Evolutionary conservation across 495 filamentous ascomycete genomes (phyloP), one percentile per base, ranked within the genome.

Genomic region (Aspergillus bridgeri): DNA sequence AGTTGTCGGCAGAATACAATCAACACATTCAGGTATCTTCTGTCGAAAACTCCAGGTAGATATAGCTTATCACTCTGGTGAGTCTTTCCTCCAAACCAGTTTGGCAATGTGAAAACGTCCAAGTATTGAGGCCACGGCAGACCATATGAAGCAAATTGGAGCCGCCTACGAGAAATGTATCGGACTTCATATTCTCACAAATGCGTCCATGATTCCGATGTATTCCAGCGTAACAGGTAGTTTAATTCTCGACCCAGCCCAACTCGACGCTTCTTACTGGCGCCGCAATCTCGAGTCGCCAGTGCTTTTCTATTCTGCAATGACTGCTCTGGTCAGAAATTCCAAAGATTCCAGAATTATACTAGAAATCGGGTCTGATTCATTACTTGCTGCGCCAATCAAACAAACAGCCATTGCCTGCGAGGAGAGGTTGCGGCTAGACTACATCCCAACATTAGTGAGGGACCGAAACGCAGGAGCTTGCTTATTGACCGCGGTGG

Each of bases 331-430:
- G 21, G 17, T 58, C 20, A 27, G 20, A 23, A 43, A 20, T 21
- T 44, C n/a, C 49, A n/a, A 18, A 42, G 5, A 42, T 58, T 0
- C 61, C 56, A n/a, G 21, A 13, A 33, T 70, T 5, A 51, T 80
- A 1, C 19, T 82, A 8, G 79, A 82, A 62, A 60, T 82, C 18
- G 76, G 79, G 0, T 76, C 79, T 0, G 68, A 74, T 50, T 54
- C 59, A 2, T 64, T 70, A 0, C 60, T 82, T 0, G 46, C 64
- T 17, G 65, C 66, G 5, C 74, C 77, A n/a, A n/a, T n/a, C n/a
- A n/a, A n/a, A n/a, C n/a, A n/a, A n/a, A n/a, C n/a, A n/a, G n/a
- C n/a, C n/a, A n/a, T n/a, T n/a, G n/a, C 0, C 57, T 77, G 11
- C 74, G 23, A 71, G 68, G 23, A n/a, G n/a, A n/a, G n/a, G n/a